Percentiles rank a stretch among this genome's conserved stretches.
Evolutionary conservation across 129 eudicot genomes (phyloP).

Genomic region (Glebionis coronaria): DNA sequence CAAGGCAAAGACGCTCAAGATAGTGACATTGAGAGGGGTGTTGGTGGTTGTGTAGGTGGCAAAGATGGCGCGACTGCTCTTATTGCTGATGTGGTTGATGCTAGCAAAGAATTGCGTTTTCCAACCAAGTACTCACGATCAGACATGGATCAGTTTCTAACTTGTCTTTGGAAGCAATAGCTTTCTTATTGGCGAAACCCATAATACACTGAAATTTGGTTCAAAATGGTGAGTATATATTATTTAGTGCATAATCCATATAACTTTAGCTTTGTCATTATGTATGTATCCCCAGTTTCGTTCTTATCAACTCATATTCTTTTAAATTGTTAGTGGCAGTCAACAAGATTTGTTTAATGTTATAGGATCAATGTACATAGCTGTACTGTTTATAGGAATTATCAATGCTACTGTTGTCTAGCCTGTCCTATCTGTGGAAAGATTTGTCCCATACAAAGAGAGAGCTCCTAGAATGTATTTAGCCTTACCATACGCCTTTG

Average conservation of each 20-base stretch:
- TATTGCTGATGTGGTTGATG: no score
- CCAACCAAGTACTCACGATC: constrained; percentile 80
- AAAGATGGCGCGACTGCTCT: no score
- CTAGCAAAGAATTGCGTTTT: constrained; percentile 77
- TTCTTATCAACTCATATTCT: neutral
- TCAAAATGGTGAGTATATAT: constrained; percentile 76
- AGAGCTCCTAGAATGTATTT: constrained; percentile 97
- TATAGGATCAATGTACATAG: constrained; percentile 92
- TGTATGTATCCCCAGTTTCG: neutral
- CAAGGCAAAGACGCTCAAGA: no score
- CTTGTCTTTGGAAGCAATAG: constrained; percentile 95
- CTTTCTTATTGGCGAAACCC: constrained; percentile 98
- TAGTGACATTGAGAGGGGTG: no score
- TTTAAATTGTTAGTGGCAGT: constrained; percentile 44
- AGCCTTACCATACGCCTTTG: constrained; percentile 91
- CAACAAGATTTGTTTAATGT: constrained; percentile 93
- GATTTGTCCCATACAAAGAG: constrained; percentile 94
- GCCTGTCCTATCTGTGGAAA: constrained; percentile 93
- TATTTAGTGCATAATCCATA: constrained; percentile 8
- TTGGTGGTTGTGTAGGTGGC: no score
- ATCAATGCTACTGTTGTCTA: constrained; percentile 95
- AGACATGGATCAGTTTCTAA: constrained; percentile 57
- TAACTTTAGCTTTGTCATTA: neutral
- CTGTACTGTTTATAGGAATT: constrained; percentile 82
- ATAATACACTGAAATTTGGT: constrained; percentile 89